phyloP scores from a whole-genome alignment of 148 eudicot species.

The Nyssa sinensis region DNA sequence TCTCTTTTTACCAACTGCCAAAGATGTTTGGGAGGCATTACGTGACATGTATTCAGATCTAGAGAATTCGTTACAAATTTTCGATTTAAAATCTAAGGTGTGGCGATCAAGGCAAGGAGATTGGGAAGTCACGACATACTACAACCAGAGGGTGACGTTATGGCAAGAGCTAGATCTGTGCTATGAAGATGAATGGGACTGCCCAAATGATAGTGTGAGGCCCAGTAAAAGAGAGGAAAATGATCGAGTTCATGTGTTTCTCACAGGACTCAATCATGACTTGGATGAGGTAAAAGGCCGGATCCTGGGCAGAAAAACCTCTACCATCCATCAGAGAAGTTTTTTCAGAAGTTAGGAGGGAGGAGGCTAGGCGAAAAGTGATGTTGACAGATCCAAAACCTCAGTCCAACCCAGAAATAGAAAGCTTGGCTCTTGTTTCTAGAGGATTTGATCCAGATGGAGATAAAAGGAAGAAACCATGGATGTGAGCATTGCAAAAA shows the following conservation, averaged over 20 bases:
- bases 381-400: background rate
- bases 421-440: background rate
- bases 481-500: too few relatives aligned
- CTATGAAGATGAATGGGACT: background rate
- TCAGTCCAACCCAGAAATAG: background rate
- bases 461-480: too few relatives aligned
- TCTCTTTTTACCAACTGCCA: too few relatives aligned
- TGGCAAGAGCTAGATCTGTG: background rate
- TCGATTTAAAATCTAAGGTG: too few relatives aligned
- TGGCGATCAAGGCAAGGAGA: too few relatives aligned
- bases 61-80: too few relatives aligned
- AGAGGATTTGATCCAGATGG: background rate
- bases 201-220: too few relatives aligned
- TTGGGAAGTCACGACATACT: background rate
- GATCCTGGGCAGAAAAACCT: background rate
- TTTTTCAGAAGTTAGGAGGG: background rate
- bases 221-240: background rate
- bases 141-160: background rate
- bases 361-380: background rate
- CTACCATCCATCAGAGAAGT: conserved; percentile 1
- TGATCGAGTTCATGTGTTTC: background rate
- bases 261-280: background rate
- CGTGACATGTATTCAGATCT: too few relatives aligned
- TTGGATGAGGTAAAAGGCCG: conserved; percentile 4
- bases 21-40: too few relatives aligned